These are phyloP conservation scores for Erysimum cheiranthoides DNA, from an alignment of 345 rosid species.

Conservation along the genomic window DNA sequence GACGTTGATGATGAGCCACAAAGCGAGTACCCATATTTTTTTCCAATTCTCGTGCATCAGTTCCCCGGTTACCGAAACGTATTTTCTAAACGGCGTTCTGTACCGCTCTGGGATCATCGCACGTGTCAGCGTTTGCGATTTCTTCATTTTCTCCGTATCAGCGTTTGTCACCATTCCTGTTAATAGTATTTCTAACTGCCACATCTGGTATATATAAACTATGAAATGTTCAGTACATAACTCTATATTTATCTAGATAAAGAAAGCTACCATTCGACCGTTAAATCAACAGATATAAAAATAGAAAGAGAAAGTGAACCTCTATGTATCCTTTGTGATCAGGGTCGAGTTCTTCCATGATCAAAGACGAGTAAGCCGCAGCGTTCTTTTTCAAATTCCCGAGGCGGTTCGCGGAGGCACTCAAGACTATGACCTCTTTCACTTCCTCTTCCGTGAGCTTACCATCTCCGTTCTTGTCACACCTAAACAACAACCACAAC, in stretches of 20 bases:
- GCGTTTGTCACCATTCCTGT: constrained; percentile 76
- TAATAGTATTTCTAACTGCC: constrained; percentile 88
- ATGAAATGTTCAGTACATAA: constrained; percentile 16
- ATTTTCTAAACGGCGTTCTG: constrained; percentile 66
- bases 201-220: constrained; percentile 59
- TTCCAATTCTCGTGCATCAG: constrained; percentile 64
- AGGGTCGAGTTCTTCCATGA: constrained; percentile 99
- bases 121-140: constrained; percentile 57
- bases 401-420: constrained; percentile 89
- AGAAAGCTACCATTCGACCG: neutral
- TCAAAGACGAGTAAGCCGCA: constrained; percentile 69
- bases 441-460: constrained; percentile 87
- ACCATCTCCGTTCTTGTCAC: constrained; percentile 98
- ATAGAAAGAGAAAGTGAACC: constrained; percentile 46
- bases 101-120: constrained; percentile 86
- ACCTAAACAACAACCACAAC: constrained; percentile 62
- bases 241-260: neutral
- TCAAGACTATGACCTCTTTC: constrained; percentile 81
- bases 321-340: constrained; percentile 89
- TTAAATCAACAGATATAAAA: neutral
- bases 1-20: constrained; percentile 58
- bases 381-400: constrained; percentile 77
- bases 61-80: constrained; percentile 52
- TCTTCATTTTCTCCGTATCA: constrained; percentile 42
- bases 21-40: constrained; percentile 62